Percentiles rank a stretch among this genome's conserved stretches.
Conservation (phyloP, 2,329 filamentous ascomycete species). For the Diaporthe sp. region DNA sequence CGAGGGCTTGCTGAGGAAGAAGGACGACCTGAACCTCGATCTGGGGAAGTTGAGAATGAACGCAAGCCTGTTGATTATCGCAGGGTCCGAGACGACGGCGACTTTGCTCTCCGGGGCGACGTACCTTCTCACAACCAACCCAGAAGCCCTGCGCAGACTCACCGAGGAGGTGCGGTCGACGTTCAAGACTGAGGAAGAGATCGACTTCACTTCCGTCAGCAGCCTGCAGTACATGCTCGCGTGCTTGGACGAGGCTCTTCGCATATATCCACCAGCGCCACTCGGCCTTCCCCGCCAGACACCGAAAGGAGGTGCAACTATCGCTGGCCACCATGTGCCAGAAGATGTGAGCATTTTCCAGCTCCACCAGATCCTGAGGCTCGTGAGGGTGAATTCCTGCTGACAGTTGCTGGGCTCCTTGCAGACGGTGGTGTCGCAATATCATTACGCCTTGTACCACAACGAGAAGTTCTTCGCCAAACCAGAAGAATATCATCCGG, state of each 20-base stretch:
- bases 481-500: slow-evolving; percentile 51
- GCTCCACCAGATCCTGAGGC: neutral
- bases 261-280: slow-evolving; percentile 53
- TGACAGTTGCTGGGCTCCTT: neutral
- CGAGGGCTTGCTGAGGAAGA: slow-evolving; percentile 36
- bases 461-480: slow-evolving; percentile 50
- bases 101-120: slow-evolving; percentile 40
- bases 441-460: slow-evolving; percentile 50
- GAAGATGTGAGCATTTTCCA: slow-evolving; percentile 30
- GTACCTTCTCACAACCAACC: slow-evolving; percentile 45
- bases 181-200: slow-evolving; percentile 51
- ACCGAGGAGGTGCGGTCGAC: slow-evolving; percentile 52
- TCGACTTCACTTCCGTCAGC: slow-evolving; percentile 48
- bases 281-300: slow-evolving; percentile 36
- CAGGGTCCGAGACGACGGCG: slow-evolving; percentile 43
- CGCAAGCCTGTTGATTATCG: slow-evolving; percentile 26
- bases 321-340: slow-evolving; percentile 38
- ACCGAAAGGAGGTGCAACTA: slow-evolving; percentile 35
- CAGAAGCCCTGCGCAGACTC: slow-evolving; percentile 47
- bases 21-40: slow-evolving; percentile 17
- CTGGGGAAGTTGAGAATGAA: neutral
- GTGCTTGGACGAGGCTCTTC: slow-evolving; percentile 54
- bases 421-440: slow-evolving; percentile 50
- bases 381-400: neutral
- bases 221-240: slow-evolving; percentile 53